Conservation (phyloP, 345 rosid species). For the Garcia nutans region DNA sequence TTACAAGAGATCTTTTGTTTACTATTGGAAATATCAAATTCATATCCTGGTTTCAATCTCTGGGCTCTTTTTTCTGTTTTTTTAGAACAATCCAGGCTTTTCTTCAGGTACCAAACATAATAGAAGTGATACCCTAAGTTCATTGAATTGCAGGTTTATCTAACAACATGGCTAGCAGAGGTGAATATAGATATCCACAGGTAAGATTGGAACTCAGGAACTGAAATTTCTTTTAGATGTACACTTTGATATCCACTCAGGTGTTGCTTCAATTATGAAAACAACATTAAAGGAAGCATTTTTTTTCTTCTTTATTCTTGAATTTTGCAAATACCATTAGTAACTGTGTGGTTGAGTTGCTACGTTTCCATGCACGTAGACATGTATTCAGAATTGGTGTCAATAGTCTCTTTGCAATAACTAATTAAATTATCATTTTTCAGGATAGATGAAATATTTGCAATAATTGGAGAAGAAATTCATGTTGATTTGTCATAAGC, state of each 20-base stretch:
- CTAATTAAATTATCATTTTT: conserved; percentile 1
- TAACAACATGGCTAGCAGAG: conserved; percentile 86
- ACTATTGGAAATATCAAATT: not conserved
- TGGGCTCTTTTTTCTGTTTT: not conserved
- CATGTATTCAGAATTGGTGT: too few relatives aligned
- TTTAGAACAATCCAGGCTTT: not conserved
- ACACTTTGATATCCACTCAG: not conserved
- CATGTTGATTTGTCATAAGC: conserved; percentile 35
- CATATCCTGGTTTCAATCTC: not conserved
- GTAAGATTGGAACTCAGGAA: conserved; percentile 30
- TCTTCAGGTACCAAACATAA: not conserved
- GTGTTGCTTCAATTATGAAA: not conserved
- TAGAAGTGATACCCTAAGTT: not conserved
- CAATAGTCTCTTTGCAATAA: not conserved
- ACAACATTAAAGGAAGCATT: not conserved
- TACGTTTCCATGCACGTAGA: not conserved
- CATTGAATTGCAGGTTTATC: conserved; percentile 48
- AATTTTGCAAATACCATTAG: not conserved
- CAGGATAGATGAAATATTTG: conserved; percentile 72
- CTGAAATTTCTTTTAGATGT: not conserved
- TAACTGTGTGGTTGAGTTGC: not conserved
- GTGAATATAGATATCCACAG: conserved; percentile 60
- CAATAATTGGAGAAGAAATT: conserved; percentile 60
- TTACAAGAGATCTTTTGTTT: not conserved
- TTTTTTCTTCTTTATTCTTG: not conserved